Conservation (phyloP, 768 basidiomycete species). For the Dendrothele bispora region DNA sequence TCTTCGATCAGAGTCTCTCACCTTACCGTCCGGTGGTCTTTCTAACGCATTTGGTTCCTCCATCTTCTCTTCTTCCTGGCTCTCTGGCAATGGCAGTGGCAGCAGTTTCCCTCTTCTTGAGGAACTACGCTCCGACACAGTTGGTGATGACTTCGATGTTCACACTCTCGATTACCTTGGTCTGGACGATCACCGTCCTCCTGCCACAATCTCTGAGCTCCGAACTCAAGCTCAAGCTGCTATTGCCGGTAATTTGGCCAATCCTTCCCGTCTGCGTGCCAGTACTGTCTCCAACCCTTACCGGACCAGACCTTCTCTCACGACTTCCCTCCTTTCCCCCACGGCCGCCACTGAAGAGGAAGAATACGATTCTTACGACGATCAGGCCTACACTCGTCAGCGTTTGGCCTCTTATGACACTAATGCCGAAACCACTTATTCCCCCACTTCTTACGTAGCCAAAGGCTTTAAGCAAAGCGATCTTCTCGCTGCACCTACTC, state of each 20-base stretch:
- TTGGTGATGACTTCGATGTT: constrained; percentile 85
- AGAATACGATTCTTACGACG: constrained; percentile 64
- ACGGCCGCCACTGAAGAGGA: constrained; percentile 77
- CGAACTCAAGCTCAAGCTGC: constrained; percentile 89
- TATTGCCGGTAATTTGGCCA: constrained; percentile 79
- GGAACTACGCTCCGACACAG: constrained; percentile 78
- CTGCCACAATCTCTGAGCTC: constrained; percentile 88
- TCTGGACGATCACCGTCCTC: constrained; percentile 77
- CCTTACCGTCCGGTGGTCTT: constrained; percentile 74
- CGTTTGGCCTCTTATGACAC: constrained; percentile 64
- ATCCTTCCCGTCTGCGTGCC: constrained; percentile 80
- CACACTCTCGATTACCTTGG: constrained; percentile 97
- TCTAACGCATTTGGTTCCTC: constrained; percentile 77
- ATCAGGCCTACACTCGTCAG: constrained; percentile 50
- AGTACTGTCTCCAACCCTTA: constrained; percentile 95
- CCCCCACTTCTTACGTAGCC: constrained; percentile 60
- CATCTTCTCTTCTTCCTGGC: constrained; percentile 90
- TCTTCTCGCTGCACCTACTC: constrained; percentile 52
- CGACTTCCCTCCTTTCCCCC: constrained; percentile 62
- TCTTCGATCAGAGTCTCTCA: constrained; percentile 90
- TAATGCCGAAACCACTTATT: constrained; percentile 48
- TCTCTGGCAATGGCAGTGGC: constrained; percentile 59
- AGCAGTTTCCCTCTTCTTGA: constrained; percentile 69
- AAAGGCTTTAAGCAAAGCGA: constrained; percentile 77
- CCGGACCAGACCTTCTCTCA: constrained; percentile 59